A percentile compares a stretch with the other conserved stretches of the same genome.
Conservation (phyloP, 176 grass and related monocot genomes). For the Musa beccarii region DNA sequence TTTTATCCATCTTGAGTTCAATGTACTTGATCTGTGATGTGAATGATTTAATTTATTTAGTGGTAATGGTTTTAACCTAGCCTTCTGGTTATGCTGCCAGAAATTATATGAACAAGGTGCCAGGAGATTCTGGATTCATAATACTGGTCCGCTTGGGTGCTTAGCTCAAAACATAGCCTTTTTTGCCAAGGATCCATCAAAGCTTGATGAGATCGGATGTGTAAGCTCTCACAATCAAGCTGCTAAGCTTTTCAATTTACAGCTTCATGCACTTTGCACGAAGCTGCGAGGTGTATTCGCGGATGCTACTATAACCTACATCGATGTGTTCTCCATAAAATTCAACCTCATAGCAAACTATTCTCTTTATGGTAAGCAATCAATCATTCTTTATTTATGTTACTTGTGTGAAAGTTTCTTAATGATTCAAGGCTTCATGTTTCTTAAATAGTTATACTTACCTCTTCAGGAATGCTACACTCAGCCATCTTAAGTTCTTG, state of each 20-base stretch:
- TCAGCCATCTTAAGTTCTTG: neutral
- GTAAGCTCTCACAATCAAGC: constrained; percentile 71
- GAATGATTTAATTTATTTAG: neutral
- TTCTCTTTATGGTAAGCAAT: constrained; percentile 76
- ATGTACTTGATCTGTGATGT: neutral
- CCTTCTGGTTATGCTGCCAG: constrained; percentile 31
- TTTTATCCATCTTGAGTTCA: neutral
- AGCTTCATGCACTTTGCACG: constrained; percentile 76
- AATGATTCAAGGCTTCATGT: no score
- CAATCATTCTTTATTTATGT: neutral
- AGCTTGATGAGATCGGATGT: constrained; percentile 71
- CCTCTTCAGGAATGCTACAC: neutral
- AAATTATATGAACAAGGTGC: constrained; percentile 83
- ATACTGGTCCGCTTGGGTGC: constrained; percentile 91
- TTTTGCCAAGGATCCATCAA: constrained; percentile 78
- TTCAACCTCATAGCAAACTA: constrained; percentile 62
- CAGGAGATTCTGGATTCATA: constrained; percentile 99
- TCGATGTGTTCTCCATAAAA: constrained; percentile 90
- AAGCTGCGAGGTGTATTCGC: constrained; percentile 54
- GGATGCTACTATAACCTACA: constrained; percentile 71
- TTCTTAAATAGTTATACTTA: neutral
- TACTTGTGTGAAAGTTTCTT: neutral
- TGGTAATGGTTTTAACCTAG: neutral
- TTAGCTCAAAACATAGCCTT: constrained; percentile 75
- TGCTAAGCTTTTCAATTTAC: constrained; percentile 85